A percentile compares a stretch with the other conserved stretches of the same genome.
phyloP scores from a whole-genome alignment of 345 rosid species.

The Rhizophora mangle region DNA sequence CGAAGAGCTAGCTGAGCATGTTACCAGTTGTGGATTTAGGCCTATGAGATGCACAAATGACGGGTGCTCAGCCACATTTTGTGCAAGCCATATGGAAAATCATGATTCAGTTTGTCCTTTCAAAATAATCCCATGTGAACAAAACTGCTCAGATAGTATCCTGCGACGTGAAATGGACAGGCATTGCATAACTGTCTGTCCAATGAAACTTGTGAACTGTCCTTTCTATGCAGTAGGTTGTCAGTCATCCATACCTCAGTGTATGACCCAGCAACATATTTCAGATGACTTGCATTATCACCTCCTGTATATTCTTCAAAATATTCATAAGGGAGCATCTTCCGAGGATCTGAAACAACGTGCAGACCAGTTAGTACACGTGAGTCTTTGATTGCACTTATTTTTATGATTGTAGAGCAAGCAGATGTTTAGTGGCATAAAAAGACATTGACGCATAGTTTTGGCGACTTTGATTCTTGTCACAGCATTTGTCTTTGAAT shows the following conservation, averaged over 20 bases:
- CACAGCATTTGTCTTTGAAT: no score
- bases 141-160: conserved; percentile 54
- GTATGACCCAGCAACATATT: conserved; percentile 49
- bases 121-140: conserved; percentile 83
- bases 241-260: conserved; percentile 48
- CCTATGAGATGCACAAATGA: conserved; percentile 59
- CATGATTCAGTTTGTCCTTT: conserved; percentile 75
- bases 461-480: neutral
- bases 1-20: conserved; percentile 54
- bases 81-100: conserved; percentile 53
- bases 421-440: no score
- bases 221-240: conserved; percentile 80
- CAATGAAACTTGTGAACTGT: conserved; percentile 81
- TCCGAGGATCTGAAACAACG: conserved; percentile 47
- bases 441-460: neutral
- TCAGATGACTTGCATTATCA: conserved; percentile 54
- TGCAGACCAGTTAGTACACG: conserved; percentile 58
- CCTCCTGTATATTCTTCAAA: conserved; percentile 54
- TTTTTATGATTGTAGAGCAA: neutral
- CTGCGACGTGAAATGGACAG: conserved; percentile 88
- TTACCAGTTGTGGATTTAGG: conserved; percentile 50
- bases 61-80: conserved; percentile 55
- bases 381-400: conserved; percentile 15
- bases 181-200: conserved; percentile 85
- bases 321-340: conserved; percentile 53